These are phyloP conservation scores for Suillus weaverae DNA, from an alignment of 768 basidiomycete species.

Conservation along the genomic window DNA sequence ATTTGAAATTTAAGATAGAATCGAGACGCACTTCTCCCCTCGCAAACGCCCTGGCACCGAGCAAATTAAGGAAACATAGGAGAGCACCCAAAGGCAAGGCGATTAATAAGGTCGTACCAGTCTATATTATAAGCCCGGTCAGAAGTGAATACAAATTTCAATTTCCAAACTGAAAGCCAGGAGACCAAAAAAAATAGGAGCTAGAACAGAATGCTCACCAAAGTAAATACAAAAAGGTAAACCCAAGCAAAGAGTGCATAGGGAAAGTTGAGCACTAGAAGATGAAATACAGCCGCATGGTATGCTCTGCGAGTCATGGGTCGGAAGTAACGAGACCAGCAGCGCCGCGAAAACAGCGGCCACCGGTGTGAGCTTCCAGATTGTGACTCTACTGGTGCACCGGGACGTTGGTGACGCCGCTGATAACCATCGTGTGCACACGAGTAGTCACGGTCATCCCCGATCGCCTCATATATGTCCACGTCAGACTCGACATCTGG, in stretches of 20 bases:
- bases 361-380: slow-evolving; percentile 2
- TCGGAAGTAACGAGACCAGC: slow-evolving; percentile 61
- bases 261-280: slow-evolving; percentile 75
- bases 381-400: neutral
- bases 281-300: slow-evolving; percentile 65
- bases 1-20: slow-evolving; percentile 7
- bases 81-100: slow-evolving; percentile 76
- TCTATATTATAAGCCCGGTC: slow-evolving; percentile 42
- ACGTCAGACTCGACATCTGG: slow-evolving; percentile 42
- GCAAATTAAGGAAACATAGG: slow-evolving; percentile 72
- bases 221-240: slow-evolving; percentile 76
- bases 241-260: slow-evolving; percentile 78
- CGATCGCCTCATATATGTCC: slow-evolving; percentile 29
- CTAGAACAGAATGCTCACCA: slow-evolving; percentile 48
- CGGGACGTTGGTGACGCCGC: slow-evolving; percentile 6
- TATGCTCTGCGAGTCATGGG: slow-evolving; percentile 60
- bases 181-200: neutral
- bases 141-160: slow-evolving; percentile 15
- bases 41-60: slow-evolving; percentile 72
- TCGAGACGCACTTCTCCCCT: slow-evolving; percentile 58
- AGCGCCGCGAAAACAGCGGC: slow-evolving; percentile 30
- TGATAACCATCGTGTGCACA: slow-evolving; percentile 14
- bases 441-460: slow-evolving; percentile 24
- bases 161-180: slow-evolving; percentile 5
- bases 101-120: slow-evolving; percentile 78